phyloP scores from a whole-genome alignment of 345 rosid genomes.

The Tarenaya hassleriana region DNA sequence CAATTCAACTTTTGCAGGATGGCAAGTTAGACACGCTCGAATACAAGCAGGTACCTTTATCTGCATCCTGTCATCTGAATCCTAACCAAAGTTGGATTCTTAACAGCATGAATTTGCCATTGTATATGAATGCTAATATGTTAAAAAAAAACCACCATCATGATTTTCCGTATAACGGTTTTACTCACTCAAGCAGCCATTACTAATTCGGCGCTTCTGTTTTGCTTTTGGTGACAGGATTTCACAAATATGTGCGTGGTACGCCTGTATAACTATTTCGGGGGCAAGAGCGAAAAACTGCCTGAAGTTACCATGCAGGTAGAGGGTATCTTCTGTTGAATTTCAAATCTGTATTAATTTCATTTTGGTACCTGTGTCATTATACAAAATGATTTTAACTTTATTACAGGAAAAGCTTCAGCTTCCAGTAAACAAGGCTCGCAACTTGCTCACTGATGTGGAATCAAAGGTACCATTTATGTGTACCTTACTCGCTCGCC shows the following conservation, averaged over 20 bases:
- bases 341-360: not conserved
- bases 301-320: slow-evolving; percentile 15
- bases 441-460: slow-evolving; percentile 25
- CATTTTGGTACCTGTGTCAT: no score
- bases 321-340: not conserved
- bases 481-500: no score
- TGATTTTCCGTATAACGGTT: no score
- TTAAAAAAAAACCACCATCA: no score
- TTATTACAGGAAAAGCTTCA: slow-evolving; percentile 25
- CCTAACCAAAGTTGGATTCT: no score
- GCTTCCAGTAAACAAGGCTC: slow-evolving; percentile 29
- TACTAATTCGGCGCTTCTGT: slow-evolving; percentile 15
- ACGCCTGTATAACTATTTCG: slow-evolving; percentile 24
- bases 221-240: slow-evolving; percentile 28
- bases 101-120: no score
- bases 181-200: no score
- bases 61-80: slow-evolving; percentile 16
- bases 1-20: slow-evolving; percentile 51
- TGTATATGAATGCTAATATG: no score
- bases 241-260: slow-evolving; percentile 23
- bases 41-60: slow-evolving; percentile 68
- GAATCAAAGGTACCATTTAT: slow-evolving; percentile 27
- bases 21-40: slow-evolving; percentile 61
- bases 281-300: slow-evolving; percentile 31
- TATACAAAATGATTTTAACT: no score